Base-by-base conservation (phyloP, 1,139 yeast species). In the Blastobotrys buckinghamii region DNA sequence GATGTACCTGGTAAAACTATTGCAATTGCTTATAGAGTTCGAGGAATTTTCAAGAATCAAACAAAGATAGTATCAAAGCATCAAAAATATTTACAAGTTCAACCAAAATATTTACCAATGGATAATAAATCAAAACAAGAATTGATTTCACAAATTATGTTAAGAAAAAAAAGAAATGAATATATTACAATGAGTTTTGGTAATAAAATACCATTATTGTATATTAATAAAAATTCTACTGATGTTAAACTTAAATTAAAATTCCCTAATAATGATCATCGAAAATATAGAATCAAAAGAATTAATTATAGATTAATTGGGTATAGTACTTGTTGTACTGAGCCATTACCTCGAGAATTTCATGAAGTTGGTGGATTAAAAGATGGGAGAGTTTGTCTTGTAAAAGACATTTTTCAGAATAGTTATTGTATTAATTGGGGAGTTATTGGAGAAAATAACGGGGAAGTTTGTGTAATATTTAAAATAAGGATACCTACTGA, bases 1-100 rank as follows among this genome's bases (percentile, higher is more conserved):
- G 45, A 42, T 15, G 35, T 37, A n/a, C 44, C 34, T 12, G 56
- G 53, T 22, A 40, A 44, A 29, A 46, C 50, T 19, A 48, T 56
- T 15, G 41, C 48, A 9, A 42, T 53, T 15, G 39, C 54, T 20
- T 56, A 56, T 37, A 50, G 50, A n/a, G 45, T 56, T 26, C 50
- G 59, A 15, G 58, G 57, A 9, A 50, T 53, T 20, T 27, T 56
- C 16, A 34, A 45, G 37, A 49, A 45, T 43, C 9, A 9, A 15
- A 32, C 24, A 9, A 45, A 24, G 6, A 36, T 44, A 29, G 20
- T 41, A 7, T 30, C 24, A 13, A 48, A 44, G 15, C 43, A 45
- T 27, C 27, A 29, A 20, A 16, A 41, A 17, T 45, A 48, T 30
- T n/a, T 48, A 20, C n/a, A 40, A 12, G 29, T 48, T 15, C 42